These are phyloP conservation scores for Lasiosphaeria hispida DNA, from an alignment of 495 filamentous ascomycete genomes.

Conservation along the genomic window DNA sequence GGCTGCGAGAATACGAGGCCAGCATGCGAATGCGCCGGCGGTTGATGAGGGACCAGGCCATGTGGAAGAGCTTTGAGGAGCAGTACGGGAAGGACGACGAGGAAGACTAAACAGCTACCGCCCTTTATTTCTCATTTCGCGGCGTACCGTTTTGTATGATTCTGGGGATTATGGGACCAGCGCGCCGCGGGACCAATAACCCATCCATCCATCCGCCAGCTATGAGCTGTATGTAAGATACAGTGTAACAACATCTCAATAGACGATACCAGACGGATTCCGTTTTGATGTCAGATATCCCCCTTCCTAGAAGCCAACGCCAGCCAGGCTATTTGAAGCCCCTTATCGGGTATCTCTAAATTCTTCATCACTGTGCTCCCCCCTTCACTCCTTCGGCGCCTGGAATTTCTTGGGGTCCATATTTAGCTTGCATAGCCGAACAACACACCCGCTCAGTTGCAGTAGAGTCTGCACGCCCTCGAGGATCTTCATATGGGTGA, in stretches of 20 bases:
- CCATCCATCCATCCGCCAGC: no score
- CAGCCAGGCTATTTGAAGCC: no score
- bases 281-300: no score
- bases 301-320: no score
- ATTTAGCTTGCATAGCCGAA: slow-evolving; percentile 86
- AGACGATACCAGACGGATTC: no score
- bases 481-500: slow-evolving; percentile 97
- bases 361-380: neutral
- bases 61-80: slow-evolving; percentile 54
- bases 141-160: neutral
- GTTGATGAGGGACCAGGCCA: slow-evolving; percentile 57
- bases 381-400: slow-evolving; percentile 38
- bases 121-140: neutral
- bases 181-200: no score
- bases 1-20: slow-evolving; percentile 67
- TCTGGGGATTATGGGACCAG: neutral
- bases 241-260: no score
- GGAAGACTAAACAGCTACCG: slow-evolving; percentile 25
- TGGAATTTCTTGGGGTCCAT: slow-evolving; percentile 90
- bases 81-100: slow-evolving; percentile 38
- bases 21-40: slow-evolving; percentile 62
- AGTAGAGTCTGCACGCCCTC: slow-evolving; percentile 94
- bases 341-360: slow-evolving; percentile 10
- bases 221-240: no score
- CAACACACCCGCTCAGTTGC: slow-evolving; percentile 88